Evolutionary conservation across 495 filamentous ascomycete species (phyloP).

Genomic region (Xylaria castorea): DNA sequence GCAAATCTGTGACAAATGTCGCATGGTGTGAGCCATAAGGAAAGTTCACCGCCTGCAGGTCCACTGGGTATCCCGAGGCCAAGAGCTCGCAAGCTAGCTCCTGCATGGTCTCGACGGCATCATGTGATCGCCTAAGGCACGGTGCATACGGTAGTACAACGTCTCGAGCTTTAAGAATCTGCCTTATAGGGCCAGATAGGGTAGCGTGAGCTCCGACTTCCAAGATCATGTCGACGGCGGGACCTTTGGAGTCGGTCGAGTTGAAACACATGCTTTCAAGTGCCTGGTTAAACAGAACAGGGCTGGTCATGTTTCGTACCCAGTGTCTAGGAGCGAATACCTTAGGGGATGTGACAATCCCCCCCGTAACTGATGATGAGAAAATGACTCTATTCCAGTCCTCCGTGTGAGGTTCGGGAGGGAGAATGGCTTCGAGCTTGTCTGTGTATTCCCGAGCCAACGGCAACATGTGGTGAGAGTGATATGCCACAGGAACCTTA

Average conservation of each 20-base stretch:
- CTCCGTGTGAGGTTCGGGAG: too few relatives aligned
- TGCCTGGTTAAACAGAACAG: constrained; percentile 48
- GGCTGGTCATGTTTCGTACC: constrained; percentile 48
- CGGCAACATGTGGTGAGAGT: constrained; percentile 53
- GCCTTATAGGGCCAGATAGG: constrained; percentile 39
- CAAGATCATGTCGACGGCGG: neutral
- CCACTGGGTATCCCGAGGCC: too few relatives aligned
- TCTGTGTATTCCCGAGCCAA: constrained; percentile 48
- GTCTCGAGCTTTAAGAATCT: constrained; percentile 25
- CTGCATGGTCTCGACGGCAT: constrained; percentile 33
- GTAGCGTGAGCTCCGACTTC: constrained; percentile 26
- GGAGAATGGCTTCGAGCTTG: constrained; percentile 19
- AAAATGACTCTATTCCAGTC: constrained; percentile 30
- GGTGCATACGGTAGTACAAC: constrained; percentile 22
- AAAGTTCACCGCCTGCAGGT: too few relatives aligned
- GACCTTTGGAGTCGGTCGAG: neutral
- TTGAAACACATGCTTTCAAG: constrained; percentile 35
- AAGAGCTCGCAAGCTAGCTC: neutral
- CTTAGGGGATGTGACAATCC: neutral
- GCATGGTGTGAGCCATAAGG: neutral
- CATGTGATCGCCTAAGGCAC: constrained; percentile 23
- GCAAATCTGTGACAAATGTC: constrained; percentile 11
- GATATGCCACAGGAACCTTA: constrained; percentile 51
- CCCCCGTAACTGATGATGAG: constrained; percentile 37
- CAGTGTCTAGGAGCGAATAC: constrained; percentile 43